phyloP scores from a whole-genome alignment of 257 asterid genomes.

The Przewalskia tangutica region DNA sequence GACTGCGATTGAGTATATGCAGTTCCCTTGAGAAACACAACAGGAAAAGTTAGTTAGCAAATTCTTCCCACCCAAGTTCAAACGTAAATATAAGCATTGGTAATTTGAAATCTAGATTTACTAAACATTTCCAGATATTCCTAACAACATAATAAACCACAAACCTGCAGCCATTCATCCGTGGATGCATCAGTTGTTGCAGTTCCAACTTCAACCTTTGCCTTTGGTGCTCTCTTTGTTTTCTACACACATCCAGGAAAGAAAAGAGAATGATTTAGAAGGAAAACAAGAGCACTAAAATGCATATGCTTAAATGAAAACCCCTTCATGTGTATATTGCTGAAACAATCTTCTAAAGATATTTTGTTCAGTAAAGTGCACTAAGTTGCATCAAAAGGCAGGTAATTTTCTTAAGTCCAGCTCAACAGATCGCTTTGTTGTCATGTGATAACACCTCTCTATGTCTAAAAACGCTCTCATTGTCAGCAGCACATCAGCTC shows the following conservation, averaged over 20 bases:
- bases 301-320: not conserved
- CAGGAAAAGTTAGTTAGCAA: not conserved
- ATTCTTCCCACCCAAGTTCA: not conserved
- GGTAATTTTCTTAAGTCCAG: not conserved
- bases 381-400: not conserved
- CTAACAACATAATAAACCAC: conserved; percentile 9
- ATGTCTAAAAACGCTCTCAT: not conserved
- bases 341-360: not conserved
- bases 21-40: conserved; percentile 51
- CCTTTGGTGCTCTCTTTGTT: conserved; percentile 76
- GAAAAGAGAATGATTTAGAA: not conserved
- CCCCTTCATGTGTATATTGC: not conserved
- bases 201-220: conserved; percentile 89
- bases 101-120: not conserved
- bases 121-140: not conserved
- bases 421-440: not conserved
- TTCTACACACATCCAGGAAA: conserved; percentile 31
- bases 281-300: not conserved
- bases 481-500: not conserved
- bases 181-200: conserved; percentile 71
- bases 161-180: conserved; percentile 97
- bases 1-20: conserved; percentile 56
- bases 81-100: not conserved
- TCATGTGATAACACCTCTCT: not conserved
- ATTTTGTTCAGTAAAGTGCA: not conserved